These are phyloP conservation scores for Colletotrichum theobromicola DNA, from an alignment of 2,329 filamentous ascomycete species.

Conservation along the genomic window DNA sequence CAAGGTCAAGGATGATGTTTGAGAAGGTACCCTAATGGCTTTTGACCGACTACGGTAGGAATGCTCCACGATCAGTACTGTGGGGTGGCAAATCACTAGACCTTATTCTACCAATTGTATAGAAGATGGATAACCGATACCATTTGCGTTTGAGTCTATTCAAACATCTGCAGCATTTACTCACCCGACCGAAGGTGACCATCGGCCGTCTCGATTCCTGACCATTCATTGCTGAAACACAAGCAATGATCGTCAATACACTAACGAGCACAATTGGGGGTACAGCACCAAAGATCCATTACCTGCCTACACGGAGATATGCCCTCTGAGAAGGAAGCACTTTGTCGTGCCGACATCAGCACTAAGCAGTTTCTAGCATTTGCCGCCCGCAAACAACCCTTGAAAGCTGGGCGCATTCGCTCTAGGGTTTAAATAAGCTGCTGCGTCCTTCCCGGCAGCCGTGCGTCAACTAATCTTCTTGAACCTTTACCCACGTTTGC, in stretches of 20 bases:
- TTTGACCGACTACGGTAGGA: neutral
- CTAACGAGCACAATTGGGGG: rapidly evolving
- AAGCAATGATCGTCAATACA: neutral
- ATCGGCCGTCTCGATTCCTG: neutral
- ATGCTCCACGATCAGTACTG: neutral
- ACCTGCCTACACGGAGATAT: neutral
- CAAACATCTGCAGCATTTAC: neutral
- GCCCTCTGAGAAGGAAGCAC: neutral
- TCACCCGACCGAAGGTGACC: neutral
- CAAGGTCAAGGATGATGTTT: neutral
- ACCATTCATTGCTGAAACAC: neutral
- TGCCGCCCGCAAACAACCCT: neutral
- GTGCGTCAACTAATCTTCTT: neutral
- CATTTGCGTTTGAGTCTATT: neutral
- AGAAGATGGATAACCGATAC: too few relatives aligned
- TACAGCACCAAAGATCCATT: neutral
- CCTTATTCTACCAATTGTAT: too few relatives aligned
- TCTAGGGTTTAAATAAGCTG: neutral
- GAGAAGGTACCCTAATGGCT: neutral
- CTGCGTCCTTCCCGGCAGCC: neutral
- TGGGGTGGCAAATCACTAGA: neutral
- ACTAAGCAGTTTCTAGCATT: neutral
- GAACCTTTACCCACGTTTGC: neutral
- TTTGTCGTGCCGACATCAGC: neutral
- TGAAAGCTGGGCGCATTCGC: neutral